Evolutionary conservation across 148 eudicot genomes (phyloP), one percentile per base, ranked within the genome.

Genomic region (Rhododendron griersonianum): DNA sequence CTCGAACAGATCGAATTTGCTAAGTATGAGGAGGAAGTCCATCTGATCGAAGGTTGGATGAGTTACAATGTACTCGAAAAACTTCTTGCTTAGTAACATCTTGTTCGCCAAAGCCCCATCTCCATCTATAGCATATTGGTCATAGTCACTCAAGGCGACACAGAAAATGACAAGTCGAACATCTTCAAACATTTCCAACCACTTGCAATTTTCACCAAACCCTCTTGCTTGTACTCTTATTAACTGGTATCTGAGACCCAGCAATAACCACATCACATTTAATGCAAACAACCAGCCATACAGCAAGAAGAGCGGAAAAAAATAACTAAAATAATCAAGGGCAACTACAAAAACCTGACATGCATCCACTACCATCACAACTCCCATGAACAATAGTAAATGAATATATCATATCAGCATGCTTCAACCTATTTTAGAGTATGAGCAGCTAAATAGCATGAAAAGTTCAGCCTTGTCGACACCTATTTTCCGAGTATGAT

Each of bases 161-260:
- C 96, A 93, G 85, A 95, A 96, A 11, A 96, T 94, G 82, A 97
- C 98, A 87, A 97, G 83, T 63, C 98, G 90, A 28, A 92, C 96
- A 85, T 97, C 96, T 92, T 97, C 98, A 84, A 97, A 93, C 98
- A 95, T 95, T 86, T 97, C 95, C 86, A 97, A 86, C 98, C 98
- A 96, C 87, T 95, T 96, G 93, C 99, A 95, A 87, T 90, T 95
- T 87, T 96, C 98, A 33, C 89, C 93, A 85, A 93, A 91, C 47
- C 96, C 95, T 87, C 93, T 93, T 59, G 98, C 98, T 89, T 94
- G 99, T 76, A 93, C 90, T 90, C 99, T 93, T 55, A 97, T 94
- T 73, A 97, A 94, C 91, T 95, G 96, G 92, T 92, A 97, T 85
- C 99, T 97, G 91, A 63, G 59, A 74, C 84, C 85, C 82, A 82